Evolutionary conservation across 371 early-diverging fungal species (phyloP).

Genomic region (Actinomucor elegans): DNA sequence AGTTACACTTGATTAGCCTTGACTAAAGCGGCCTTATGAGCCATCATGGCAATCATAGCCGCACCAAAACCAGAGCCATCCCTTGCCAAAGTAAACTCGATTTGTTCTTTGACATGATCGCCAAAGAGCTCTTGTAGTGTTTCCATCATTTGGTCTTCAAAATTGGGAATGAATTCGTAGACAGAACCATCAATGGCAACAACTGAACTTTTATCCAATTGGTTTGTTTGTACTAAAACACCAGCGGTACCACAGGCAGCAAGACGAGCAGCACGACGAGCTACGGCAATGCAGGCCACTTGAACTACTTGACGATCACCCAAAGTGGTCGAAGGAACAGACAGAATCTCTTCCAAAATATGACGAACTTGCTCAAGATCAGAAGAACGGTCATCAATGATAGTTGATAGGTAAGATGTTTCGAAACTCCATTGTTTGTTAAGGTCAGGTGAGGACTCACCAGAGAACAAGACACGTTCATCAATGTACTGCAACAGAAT

Average conservation of each 20-base stretch:
- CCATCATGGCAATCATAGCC: slow-evolving; percentile 51
- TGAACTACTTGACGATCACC: slow-evolving; percentile 81
- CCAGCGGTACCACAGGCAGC: slow-evolving; percentile 67
- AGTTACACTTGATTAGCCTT: neutral
- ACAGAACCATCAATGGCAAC: slow-evolving; percentile 84
- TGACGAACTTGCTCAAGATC: slow-evolving; percentile 66
- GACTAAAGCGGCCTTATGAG: slow-evolving; percentile 15
- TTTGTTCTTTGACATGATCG: slow-evolving; percentile 25
- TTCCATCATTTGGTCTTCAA: slow-evolving; percentile 65
- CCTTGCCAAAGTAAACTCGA: slow-evolving; percentile 30
- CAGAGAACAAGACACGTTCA: slow-evolving; percentile 38
- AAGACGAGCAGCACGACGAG: slow-evolving; percentile 83
- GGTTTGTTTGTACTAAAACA: slow-evolving; percentile 54
- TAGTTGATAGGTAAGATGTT: slow-evolving; percentile 87
- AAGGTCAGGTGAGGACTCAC: slow-evolving; percentile 61
- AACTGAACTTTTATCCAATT: slow-evolving; percentile 49
- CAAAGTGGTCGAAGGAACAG: slow-evolving; percentile 66
- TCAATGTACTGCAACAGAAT: slow-evolving; percentile 67
- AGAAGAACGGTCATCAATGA: slow-evolving; percentile 73
- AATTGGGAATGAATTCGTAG: slow-evolving; percentile 88
- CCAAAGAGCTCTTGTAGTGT: slow-evolving; percentile 74
- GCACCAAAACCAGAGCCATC: slow-evolving; percentile 52
- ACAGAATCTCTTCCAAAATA: slow-evolving; percentile 74
- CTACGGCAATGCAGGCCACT: slow-evolving; percentile 75
- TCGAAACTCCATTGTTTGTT: slow-evolving; percentile 79